Evolutionary conservation across 139 green algal genomes (phyloP).

Genomic region (Eudorina sp.): DNA sequence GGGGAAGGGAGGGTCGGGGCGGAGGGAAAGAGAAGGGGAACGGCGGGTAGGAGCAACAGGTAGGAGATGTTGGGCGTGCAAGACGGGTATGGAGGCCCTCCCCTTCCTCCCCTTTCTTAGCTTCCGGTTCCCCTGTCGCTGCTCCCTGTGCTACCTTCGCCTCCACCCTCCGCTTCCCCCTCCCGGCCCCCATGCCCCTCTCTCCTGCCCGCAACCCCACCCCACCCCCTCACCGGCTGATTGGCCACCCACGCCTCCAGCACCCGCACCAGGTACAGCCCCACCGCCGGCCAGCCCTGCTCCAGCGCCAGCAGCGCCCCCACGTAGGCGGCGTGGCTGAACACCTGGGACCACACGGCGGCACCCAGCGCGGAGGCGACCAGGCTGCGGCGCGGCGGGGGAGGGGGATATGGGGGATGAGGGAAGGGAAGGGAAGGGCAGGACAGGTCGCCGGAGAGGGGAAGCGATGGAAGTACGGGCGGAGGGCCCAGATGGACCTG

Average conservation of each 20-base stretch:
- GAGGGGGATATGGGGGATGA: background rate
- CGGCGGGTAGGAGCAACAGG: too few relatives aligned
- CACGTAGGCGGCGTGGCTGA: background rate
- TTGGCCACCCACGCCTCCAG: slow-evolving; percentile 4
- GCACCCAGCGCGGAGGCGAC: background rate
- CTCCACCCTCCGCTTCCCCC: background rate
- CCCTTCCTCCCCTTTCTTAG: background rate
- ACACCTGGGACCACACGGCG: background rate
- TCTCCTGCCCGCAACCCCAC: too few relatives aligned
- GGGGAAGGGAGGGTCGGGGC: too few relatives aligned
- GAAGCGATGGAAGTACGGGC: background rate
- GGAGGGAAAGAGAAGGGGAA: too few relatives aligned
- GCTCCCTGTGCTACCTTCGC: too few relatives aligned
- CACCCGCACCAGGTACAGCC: slow-evolving; percentile 15
- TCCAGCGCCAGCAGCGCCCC: slow-evolving; percentile 32
- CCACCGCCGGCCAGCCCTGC: slow-evolving; percentile 10
- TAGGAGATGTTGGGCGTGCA: too few relatives aligned
- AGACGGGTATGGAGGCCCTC: too few relatives aligned
- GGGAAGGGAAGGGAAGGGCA: background rate
- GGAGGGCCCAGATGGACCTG: too few relatives aligned
- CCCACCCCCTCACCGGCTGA: background rate
- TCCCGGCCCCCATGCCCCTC: too few relatives aligned
- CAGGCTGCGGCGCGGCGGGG: slow-evolving; percentile 2
- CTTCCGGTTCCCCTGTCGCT: background rate
- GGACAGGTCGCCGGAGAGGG: background rate